Evolutionary conservation across 2,329 filamentous ascomycete species (phyloP).

Genomic region (Emmonsiellopsis sp.): DNA sequence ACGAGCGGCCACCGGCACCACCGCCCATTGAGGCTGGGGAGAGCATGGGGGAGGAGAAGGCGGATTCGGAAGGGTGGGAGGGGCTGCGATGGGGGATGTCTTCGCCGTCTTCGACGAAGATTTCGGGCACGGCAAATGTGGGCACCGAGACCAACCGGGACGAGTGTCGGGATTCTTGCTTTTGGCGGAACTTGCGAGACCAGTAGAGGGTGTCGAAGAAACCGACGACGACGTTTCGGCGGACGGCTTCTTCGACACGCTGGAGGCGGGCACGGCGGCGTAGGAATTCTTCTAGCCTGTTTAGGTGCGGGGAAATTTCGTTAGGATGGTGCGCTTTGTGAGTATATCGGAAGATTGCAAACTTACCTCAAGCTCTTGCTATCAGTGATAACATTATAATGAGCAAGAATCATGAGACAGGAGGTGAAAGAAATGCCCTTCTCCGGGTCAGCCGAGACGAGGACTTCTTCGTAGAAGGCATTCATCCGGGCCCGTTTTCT

Average conservation of each 20-base stretch:
- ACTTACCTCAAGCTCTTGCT: conserved; percentile 79
- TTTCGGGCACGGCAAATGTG: conserved; percentile 76
- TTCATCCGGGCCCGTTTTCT: conserved; percentile 72
- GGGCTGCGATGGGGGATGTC: conserved; percentile 15
- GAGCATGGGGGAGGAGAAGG: conserved; percentile 23
- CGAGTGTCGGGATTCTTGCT: conserved; percentile 60
- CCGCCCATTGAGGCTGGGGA: conserved; percentile 20
- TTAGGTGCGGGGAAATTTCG: not conserved
- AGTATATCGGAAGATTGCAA: conserved; percentile 2
- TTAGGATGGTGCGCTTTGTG: conserved; percentile 17
- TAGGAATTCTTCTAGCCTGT: conserved; percentile 82
- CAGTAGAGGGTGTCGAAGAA: conserved; percentile 94
- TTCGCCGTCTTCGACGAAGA: conserved; percentile 74
- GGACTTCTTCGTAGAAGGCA: conserved; percentile 92
- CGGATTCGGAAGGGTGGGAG: conserved; percentile 4
- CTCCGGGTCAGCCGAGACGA: conserved; percentile 84
- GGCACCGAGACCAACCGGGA: conserved; percentile 71
- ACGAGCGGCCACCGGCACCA: conserved; percentile 17
- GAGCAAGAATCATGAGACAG: conserved; percentile 88
- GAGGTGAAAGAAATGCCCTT: conserved; percentile 85
- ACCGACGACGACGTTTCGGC: conserved; percentile 77
- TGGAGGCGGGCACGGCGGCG: conserved; percentile 82
- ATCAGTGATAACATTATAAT: conserved; percentile 98
- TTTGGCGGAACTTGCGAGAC: conserved; percentile 69
- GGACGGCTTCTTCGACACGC: conserved; percentile 88